Evolutionary conservation across 768 basidiomycete species (phyloP).

Genomic region (Hirschioporus abietinus): DNA sequence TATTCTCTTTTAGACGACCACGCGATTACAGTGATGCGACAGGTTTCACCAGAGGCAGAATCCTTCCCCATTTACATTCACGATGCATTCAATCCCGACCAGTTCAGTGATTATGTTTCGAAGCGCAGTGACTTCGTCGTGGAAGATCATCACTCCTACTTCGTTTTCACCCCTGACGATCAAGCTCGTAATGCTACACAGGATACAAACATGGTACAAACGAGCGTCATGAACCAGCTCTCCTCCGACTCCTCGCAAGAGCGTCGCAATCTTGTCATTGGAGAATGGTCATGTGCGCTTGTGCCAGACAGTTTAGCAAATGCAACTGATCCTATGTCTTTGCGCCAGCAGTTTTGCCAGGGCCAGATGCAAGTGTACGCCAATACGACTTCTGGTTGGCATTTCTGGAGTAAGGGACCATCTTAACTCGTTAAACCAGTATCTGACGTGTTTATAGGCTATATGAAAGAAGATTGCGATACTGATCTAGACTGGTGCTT

Average conservation of each 20-base stretch:
- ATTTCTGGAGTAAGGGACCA: slow-evolving; percentile 56
- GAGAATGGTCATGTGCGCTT: slow-evolving; percentile 49
- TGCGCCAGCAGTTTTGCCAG: slow-evolving; percentile 47
- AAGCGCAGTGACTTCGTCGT: slow-evolving; percentile 56
- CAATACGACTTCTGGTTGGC: slow-evolving; percentile 55
- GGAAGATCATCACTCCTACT: slow-evolving; percentile 71
- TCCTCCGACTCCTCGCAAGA: slow-evolving; percentile 23
- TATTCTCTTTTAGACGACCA: slow-evolving; percentile 35
- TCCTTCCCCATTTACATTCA: slow-evolving; percentile 61
- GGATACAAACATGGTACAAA: slow-evolving; percentile 35
- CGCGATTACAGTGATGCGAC: slow-evolving; percentile 45
- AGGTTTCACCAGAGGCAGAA: slow-evolving; percentile 28
- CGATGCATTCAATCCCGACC: slow-evolving; percentile 57
- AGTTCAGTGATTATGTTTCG: slow-evolving; percentile 45
- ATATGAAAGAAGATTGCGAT: slow-evolving; percentile 55
- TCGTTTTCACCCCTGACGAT: slow-evolving; percentile 58
- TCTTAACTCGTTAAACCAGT: not conserved
- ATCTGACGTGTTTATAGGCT: slow-evolving; percentile 32
- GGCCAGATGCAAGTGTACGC: slow-evolving; percentile 56
- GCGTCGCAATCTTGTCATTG: slow-evolving; percentile 41
- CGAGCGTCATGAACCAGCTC: slow-evolving; percentile 22
- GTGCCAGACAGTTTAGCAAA: slow-evolving; percentile 42
- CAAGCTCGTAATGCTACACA: slow-evolving; percentile 36
- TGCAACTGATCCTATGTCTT: slow-evolving; percentile 38
- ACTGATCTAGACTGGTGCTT: slow-evolving; percentile 68